Percentiles rank a stretch among this genome's conserved stretches.
Evolutionary conservation across 2,329 filamentous ascomycete genomes (phyloP).

Genomic region (Elsinoe perseae): DNA sequence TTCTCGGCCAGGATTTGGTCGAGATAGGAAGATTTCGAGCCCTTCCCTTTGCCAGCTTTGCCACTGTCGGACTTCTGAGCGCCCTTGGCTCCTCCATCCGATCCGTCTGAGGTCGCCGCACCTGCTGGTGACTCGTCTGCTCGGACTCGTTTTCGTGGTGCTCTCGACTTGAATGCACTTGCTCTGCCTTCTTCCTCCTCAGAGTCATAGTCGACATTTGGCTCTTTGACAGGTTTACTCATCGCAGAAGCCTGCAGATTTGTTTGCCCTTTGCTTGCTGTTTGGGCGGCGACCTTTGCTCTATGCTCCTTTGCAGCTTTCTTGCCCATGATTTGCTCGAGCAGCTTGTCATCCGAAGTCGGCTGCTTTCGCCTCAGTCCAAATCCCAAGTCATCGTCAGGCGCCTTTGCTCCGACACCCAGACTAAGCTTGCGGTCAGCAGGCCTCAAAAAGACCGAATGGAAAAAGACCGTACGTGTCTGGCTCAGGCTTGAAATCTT

Average conservation of each 20-base stretch:
- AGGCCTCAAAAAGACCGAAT: slow-evolving; percentile 9
- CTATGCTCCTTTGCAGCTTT: slow-evolving; percentile 31
- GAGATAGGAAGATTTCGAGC: slow-evolving; percentile 41
- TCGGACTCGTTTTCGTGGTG: slow-evolving; percentile 15
- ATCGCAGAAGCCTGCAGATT: slow-evolving; percentile 13
- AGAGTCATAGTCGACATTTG: slow-evolving; percentile 32
- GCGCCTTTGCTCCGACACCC: slow-evolving; percentile 33
- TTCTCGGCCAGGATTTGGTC: slow-evolving; percentile 46
- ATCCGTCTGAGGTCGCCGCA: slow-evolving; percentile 13
- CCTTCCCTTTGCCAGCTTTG: slow-evolving; percentile 17
- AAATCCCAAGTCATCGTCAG: slow-evolving; percentile 32
- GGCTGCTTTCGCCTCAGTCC: slow-evolving; percentile 31
- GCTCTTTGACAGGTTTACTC: slow-evolving; percentile 24
- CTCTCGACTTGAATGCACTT: slow-evolving; percentile 22
- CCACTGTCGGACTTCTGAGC: slow-evolving; percentile 4
- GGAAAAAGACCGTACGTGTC: slow-evolving; percentile 41
- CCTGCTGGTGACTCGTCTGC: not conserved
- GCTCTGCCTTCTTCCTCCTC: slow-evolving; percentile 28
- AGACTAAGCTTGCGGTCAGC: slow-evolving; percentile 25
- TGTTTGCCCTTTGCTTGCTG: slow-evolving; percentile 14
- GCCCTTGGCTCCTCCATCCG: not conserved
- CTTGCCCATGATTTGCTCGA: slow-evolving; percentile 37
- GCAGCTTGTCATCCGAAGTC: slow-evolving; percentile 37
- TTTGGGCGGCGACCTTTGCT: slow-evolving; percentile 19
- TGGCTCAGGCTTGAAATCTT: slow-evolving; percentile 46